phyloP scores from a whole-genome alignment of 257 asterid genomes.

The Perilla frutescens region DNA sequence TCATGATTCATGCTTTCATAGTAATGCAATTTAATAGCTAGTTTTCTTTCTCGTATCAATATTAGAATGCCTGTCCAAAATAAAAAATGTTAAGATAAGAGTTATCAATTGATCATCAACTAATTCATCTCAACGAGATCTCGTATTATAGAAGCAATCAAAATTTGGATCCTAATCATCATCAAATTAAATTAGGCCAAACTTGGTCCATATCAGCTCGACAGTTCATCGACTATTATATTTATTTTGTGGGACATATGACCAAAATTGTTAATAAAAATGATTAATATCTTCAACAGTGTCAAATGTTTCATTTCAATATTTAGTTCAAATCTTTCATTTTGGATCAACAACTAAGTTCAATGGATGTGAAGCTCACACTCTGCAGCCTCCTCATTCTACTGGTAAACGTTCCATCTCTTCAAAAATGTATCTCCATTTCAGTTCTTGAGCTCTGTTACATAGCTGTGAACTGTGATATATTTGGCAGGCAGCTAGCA shows the following conservation, averaged over 20 bases:
- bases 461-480: constrained; percentile 1
- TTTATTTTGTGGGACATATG: neutral
- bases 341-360: constrained; percentile 7
- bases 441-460: neutral
- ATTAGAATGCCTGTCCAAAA: too few relatives aligned
- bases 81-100: too few relatives aligned
- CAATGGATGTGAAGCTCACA: constrained; percentile 48
- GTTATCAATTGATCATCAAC: too few relatives aligned
- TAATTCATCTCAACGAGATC: too few relatives aligned
- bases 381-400: constrained; percentile 42
- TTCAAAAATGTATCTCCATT: neutral
- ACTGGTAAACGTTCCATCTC: constrained; percentile 41
- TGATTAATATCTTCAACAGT: constrained; percentile 15
- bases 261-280: neutral
- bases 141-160: neutral
- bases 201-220: too few relatives aligned
- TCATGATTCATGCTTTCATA: too few relatives aligned
- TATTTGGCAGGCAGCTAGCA: constrained; percentile 43
- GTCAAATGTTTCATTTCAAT: neutral
- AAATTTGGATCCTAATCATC: neutral
- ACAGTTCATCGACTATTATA: too few relatives aligned
- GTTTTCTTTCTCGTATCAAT: too few relatives aligned
- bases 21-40: too few relatives aligned
- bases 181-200: too few relatives aligned
- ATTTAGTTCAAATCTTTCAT: neutral